These are phyloP conservation scores for Cyclotella baltica DNA, from an alignment of 108 stramenopile species.

Conservation along the genomic window DNA sequence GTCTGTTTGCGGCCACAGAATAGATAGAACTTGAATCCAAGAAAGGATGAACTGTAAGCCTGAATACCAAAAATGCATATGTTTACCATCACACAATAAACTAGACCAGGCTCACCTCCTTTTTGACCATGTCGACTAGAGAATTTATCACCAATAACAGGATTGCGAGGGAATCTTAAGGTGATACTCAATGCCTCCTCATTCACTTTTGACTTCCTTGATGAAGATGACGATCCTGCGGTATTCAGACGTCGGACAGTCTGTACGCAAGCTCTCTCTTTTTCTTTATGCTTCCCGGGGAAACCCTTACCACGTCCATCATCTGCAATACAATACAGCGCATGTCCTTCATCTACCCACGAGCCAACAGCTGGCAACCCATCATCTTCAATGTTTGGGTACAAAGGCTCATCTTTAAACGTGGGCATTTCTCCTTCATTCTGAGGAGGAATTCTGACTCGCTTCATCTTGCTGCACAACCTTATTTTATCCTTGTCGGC, in stretches of 20 bases:
- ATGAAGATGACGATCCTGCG: constrained; percentile 30
- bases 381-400: constrained; percentile 86
- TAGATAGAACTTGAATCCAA: constrained; percentile 76
- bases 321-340: constrained; percentile 93
- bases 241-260: constrained; percentile 67
- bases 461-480: constrained; percentile 46
- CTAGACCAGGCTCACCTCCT: constrained; percentile 52
- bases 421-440: constrained; percentile 47
- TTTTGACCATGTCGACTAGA: constrained; percentile 99
- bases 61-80: not conserved
- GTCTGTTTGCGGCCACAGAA: constrained; percentile 98
- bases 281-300: constrained; percentile 91
- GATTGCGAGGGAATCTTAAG: constrained; percentile 94
- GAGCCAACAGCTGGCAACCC: constrained; percentile 93
- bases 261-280: constrained; percentile 91
- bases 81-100: too few relatives aligned
- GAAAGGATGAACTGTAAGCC: not conserved
- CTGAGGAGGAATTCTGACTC: constrained; percentile 41
- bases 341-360: constrained; percentile 88
- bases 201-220: constrained; percentile 47
- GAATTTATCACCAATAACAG: constrained; percentile 99
- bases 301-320: constrained; percentile 69
- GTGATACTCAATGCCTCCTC: constrained; percentile 79
- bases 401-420: constrained; percentile 55
- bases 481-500: constrained; percentile 62